phyloP scores from a whole-genome alignment of 176 grass and related monocot species.

The Hordeum marinum region DNA sequence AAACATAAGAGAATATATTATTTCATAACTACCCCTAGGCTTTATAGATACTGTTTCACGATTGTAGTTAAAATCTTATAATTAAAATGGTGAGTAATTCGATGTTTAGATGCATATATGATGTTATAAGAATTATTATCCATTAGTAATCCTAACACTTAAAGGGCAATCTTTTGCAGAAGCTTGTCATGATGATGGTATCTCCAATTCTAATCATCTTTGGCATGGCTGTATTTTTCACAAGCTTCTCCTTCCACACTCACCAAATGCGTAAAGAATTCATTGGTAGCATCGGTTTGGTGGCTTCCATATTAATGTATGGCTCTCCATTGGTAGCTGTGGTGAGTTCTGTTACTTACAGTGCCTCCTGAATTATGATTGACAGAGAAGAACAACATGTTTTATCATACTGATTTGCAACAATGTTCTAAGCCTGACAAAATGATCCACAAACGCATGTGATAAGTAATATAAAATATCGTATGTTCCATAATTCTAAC shows the following conservation, averaged over 20 bases:
- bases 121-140: background rate
- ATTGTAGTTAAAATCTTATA: background rate
- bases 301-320: slow-evolving; percentile 68
- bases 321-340: slow-evolving; percentile 52
- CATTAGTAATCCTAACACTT: background rate
- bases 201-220: slow-evolving; percentile 33
- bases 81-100: background rate
- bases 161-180: slow-evolving; percentile 30
- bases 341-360: slow-evolving; percentile 39
- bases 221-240: slow-evolving; percentile 31
- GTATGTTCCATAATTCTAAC: background rate
- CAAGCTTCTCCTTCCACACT: slow-evolving; percentile 40
- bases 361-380: background rate
- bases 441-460: background rate
- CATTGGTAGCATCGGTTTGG: slow-evolving; percentile 56
- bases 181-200: slow-evolving; percentile 38
- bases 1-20: background rate
- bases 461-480: background rate
- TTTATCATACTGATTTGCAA: background rate
- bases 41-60: background rate
- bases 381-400: background rate
- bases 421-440: background rate
- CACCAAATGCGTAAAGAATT: slow-evolving; percentile 56
- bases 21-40: background rate
- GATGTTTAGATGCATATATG: background rate